These are phyloP conservation scores for Podila horticola DNA, from an alignment of 192 early-diverging fungal species.

Conservation along the genomic window DNA sequence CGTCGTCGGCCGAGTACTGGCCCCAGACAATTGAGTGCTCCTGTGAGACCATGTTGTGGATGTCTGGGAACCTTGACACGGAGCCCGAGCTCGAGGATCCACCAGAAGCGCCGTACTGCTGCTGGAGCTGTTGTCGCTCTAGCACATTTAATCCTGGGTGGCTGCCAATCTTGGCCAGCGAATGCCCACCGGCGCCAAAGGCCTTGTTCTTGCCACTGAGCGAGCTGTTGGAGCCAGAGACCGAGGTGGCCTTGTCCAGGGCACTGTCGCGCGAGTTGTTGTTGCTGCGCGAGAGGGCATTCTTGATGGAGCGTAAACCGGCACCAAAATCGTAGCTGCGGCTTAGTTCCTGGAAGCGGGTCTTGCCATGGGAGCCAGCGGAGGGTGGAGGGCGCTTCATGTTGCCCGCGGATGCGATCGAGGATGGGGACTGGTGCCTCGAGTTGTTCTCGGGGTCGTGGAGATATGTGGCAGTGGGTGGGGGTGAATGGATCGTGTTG, in stretches of 20 bases:
- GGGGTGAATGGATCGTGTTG: slow-evolving; percentile 33
- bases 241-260: slow-evolving; percentile 7
- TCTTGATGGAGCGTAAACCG: slow-evolving; percentile 34
- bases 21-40: slow-evolving; percentile 39
- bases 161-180: slow-evolving; percentile 39
- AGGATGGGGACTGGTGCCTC: slow-evolving; percentile 18
- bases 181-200: slow-evolving; percentile 40
- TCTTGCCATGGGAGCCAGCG: slow-evolving; percentile 36
- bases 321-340: slow-evolving; percentile 41
- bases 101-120: slow-evolving; percentile 19
- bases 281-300: slow-evolving; percentile 27
- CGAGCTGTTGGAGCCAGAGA: neutral
- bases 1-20: slow-evolving; percentile 38
- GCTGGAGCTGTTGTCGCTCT: slow-evolving; percentile 40
- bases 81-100: neutral
- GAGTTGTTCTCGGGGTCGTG: slow-evolving; percentile 28
- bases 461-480: slow-evolving; percentile 29
- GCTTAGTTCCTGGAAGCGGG: slow-evolving; percentile 35
- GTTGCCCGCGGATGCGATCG: slow-evolving; percentile 17
- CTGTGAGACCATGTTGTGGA: slow-evolving; percentile 5
- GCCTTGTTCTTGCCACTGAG: slow-evolving; percentile 15
- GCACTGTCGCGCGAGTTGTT: slow-evolving; percentile 31
- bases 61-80: slow-evolving; percentile 28
- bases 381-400: slow-evolving; percentile 37
- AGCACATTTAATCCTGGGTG: slow-evolving; percentile 29